phyloP scores from a whole-genome alignment of 768 basidiomycete species.

The Tulasnella sp. region DNA sequence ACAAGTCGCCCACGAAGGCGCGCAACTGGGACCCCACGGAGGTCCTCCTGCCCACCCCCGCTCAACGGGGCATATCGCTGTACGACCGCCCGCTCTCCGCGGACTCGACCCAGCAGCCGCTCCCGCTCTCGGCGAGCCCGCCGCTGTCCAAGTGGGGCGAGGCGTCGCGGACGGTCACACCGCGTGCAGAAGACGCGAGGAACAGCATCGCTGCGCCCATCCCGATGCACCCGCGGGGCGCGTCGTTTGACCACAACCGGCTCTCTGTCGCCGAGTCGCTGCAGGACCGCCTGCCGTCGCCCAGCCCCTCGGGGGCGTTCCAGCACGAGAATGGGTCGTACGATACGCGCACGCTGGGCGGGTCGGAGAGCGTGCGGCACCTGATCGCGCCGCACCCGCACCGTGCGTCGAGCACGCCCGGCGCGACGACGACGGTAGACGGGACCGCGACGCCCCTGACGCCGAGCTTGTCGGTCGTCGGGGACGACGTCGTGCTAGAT shows the following conservation, averaged over 20 bases:
- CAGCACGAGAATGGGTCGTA: not conserved
- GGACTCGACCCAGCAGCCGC: not conserved
- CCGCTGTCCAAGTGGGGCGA: not conserved
- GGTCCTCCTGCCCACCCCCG: not conserved
- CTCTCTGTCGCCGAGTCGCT: slow-evolving; percentile 10
- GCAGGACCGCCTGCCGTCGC: not conserved
- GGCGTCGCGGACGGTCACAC: not conserved
- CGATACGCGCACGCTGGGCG: slow-evolving; percentile 9
- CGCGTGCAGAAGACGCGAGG: not conserved
- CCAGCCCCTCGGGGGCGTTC: not conserved
- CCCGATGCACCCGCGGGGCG: not conserved
- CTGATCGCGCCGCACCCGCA: slow-evolving; percentile 1
- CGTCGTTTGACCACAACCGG: slow-evolving; percentile 1
- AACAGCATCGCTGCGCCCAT: not conserved
- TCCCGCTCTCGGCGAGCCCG: too few relatives aligned
- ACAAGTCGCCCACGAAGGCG: slow-evolving; percentile 1
- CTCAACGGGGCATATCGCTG: not conserved
- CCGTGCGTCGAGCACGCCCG: not conserved
- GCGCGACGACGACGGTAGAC: not conserved
- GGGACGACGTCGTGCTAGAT: slow-evolving; percentile 31
- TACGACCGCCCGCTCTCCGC: not conserved
- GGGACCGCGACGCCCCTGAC: not conserved
- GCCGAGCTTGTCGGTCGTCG: not conserved
- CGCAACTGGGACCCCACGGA: slow-evolving; percentile 3
- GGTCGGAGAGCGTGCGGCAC: slow-evolving; percentile 1